Base-by-base conservation (phyloP, 208 protist genomes). In the Phytomonas serpens region DNA sequence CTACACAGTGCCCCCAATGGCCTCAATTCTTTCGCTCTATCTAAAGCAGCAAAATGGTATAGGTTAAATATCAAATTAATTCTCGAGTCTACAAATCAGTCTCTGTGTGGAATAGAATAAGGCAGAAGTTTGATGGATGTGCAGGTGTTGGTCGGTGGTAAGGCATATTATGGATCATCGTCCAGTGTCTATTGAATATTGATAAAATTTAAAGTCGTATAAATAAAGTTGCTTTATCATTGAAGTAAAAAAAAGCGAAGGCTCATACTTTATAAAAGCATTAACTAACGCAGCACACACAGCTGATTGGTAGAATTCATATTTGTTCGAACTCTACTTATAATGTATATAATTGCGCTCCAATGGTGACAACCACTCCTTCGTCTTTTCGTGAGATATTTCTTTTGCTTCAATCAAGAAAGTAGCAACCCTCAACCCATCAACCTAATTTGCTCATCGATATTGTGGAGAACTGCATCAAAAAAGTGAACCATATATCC, bases 1-100 rank as follows among this genome's bases (percentile, higher is more conserved):
- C 7, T 95, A 93, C 79, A 90, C 87, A 9, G 85, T 78, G 27
- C 87, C 90, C 13, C 84, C 87, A 6, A 92, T 93, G 84, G 88
- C 82, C 69, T 70, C 80, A 4, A 74, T 93, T 36, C 83, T 95
- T 23, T 85, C 87, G 0, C 83, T 76, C 19, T 95, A 92, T 42
- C 72, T 94, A 16, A 79, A 81, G 64, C 80, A 82, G 10, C 69
- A 75, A 29, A 32, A 61, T 47, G 75, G 42, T 34, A 0, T 36
- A 27, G n/a, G 57, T 19, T 69, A 47, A 71, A 40, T 32, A 57
- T 57, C 16, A 57, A 57, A 27, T 9, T 4, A 23, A 6, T 23
- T 27, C 19, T 9, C 23, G 47, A 23, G 19, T 57, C 10, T 27
- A 57, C 23, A 57, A 57, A 27, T 5, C 27, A 19, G 23, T 19